Evolutionary conservation across 192 early-diverging fungal species (phyloP), one percentile per base, ranked within the genome.

Genomic region (Geosiphon pyriformis): DNA sequence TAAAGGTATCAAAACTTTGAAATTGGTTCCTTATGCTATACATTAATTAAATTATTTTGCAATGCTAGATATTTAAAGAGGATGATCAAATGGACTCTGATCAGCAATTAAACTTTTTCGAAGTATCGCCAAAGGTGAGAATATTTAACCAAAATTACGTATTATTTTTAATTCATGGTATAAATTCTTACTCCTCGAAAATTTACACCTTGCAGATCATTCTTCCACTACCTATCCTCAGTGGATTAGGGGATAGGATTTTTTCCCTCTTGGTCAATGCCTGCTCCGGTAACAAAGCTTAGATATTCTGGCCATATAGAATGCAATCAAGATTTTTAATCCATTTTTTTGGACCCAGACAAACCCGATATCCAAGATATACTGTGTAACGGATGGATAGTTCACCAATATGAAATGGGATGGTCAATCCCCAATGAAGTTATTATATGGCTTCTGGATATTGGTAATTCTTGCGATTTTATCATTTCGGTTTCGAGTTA

Each of bases 341-440:
- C 55, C 15, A 57, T 33, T 17, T 33, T 57, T 0, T n/a, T 17
- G n/a, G n/a, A 12, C 52, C 11, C 22, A 52, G 46, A 64, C 6
- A 17, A 64, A 10, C 30, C 49, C 18, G 49, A 33, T 0, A 27
- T 64, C 12, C 46, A 52, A 33, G 31, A 64, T 33, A 34, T 64
- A 20, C 23, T 64, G 22, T 64, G 48, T 26, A 32, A 31, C 4
- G 27, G 52, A 51, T 64, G 61, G 61, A 64, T 64, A 20, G 10
- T 49, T 18, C 61, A 23, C 18, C 61, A 52, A 53, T 64, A 32
- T 33, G 20, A 52, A 22, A n/a, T 64, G 18, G 61, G 49, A 23
- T 52, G 46, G 49, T 6, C 29, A 22, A 26, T 64, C 4, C 61
- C 61, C 17, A 3, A 4, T 64, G 49, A 51, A 12, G 20, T 47